phyloP scores from a whole-genome alignment of 2,329 filamentous ascomycete genomes.

The Sarocladium kiliense region DNA sequence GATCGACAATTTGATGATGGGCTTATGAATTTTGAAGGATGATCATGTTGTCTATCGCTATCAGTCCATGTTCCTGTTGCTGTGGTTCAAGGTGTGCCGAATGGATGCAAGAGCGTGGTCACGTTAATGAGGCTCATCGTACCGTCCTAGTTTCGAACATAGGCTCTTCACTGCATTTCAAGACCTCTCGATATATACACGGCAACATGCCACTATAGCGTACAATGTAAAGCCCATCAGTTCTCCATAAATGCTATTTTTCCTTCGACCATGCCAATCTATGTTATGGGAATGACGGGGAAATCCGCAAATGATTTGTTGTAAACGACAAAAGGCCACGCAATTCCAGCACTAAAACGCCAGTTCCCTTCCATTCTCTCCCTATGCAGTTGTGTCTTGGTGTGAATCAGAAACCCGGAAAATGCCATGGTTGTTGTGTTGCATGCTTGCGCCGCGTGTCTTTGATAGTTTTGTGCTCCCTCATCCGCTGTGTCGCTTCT shows the following conservation, averaged over 20 bases:
- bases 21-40: too few species aligned
- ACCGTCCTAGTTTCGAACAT: too few species aligned
- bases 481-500: background rate
- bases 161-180: too few species aligned
- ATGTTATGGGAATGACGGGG: background rate
- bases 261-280: background rate
- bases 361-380: background rate
- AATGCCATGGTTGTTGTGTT: background rate
- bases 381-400: background rate
- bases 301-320: background rate
- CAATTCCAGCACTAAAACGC: background rate
- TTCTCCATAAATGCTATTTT: background rate
- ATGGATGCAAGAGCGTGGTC: too few species aligned
- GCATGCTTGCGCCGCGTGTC: constrained; percentile 2
- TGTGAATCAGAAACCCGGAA: background rate
- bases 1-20: too few species aligned
- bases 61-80: too few species aligned
- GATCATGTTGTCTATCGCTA: too few species aligned
- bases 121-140: too few species aligned
- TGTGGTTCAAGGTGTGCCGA: too few species aligned
- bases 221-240: background rate
- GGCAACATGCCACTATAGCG: background rate
- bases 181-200: too few species aligned
- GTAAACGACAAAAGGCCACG: background rate
- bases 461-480: background rate